Base-by-base conservation (phyloP, 164 flowering plant genomes). In the Magnolia kwangsiensis region DNA sequence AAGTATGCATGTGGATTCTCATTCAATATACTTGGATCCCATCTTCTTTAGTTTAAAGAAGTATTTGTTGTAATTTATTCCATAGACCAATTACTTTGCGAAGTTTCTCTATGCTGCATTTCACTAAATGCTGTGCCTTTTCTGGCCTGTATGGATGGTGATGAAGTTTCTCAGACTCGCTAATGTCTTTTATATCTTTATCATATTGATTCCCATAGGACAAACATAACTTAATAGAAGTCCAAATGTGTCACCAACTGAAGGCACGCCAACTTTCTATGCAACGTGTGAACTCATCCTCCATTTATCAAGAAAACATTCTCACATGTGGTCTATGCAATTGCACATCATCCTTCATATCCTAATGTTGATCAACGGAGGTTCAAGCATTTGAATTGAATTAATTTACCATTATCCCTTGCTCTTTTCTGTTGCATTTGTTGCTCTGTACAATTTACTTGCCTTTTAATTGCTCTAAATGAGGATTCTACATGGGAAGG, bases 1-100 rank as follows among this genome's bases (percentile, higher is more conserved):
- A 96, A 92, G 83, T 96, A 91, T 88, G 93, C 93, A 27, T 89
- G 95, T 86, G 90, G 93, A 50, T 87, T 96, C 74, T 66, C 91
- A 75, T 82, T 90, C 78, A 81, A 78, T 79, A 77, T 80, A 13
- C 59, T 73, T 72, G 89, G 81, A 66, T 76, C 86, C 58, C 83
- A 81, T 37, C 70, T 72, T 20, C 63, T 83, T 50, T 89, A 88
- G 50, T 81, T 78, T 75, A 92, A 92, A 79, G 98, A 92, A 73
- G 18, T 51, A 61, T 27, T 69, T 76, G 59, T 51, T 7, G 58
- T n/a, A 29, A n/a, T 75, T 66, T 76, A 49, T 55, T 24, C 9
- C 58, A 31, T 29, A 69, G 20, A 27, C 29, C 29, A 27, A 27
- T 27, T 27, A 27, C 29, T 27, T 27, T 27, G 29, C 29, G 29